Percentiles rank a stretch among this genome's conserved stretches.
These are phyloP conservation scores for Termitomyces sp. DNA, from an alignment of 768 basidiomycete genomes.

Conservation along the genomic window DNA sequence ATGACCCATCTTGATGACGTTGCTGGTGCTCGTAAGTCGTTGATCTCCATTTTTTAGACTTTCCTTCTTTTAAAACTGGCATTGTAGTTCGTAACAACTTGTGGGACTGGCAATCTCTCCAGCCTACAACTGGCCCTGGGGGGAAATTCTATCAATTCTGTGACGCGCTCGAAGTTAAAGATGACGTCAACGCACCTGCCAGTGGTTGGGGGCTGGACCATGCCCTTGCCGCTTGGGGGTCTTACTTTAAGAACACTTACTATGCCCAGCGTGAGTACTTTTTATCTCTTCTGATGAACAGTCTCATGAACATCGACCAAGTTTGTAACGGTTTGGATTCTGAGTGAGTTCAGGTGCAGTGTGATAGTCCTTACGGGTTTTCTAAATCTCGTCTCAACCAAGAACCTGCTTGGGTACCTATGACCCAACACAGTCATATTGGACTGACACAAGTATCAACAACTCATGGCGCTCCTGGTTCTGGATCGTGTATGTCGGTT, in stretches of 20 bases:
- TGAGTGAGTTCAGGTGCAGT: constrained; percentile 35
- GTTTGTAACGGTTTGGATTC: constrained; percentile 45
- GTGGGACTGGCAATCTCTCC: constrained; percentile 65
- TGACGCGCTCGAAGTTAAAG: constrained; percentile 61
- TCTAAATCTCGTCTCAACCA: constrained; percentile 10
- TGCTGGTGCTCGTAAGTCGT: constrained; percentile 44
- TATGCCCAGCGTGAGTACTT: constrained; percentile 35
- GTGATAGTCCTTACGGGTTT: background rate
- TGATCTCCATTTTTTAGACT: background rate
- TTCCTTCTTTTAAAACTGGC: constrained; percentile 7
- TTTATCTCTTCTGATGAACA: background rate
- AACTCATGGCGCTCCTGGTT: constrained; percentile 59
- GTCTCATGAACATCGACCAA: constrained; percentile 16
- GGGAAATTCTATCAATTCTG: constrained; percentile 56
- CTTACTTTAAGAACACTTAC: constrained; percentile 50
- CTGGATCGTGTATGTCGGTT: constrained; percentile 57
- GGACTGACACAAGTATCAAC: constrained; percentile 50
- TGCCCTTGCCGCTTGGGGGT: constrained; percentile 56
- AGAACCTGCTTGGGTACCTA: constrained; percentile 38
- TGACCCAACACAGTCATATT: constrained; percentile 33
- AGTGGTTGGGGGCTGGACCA: constrained; percentile 59
- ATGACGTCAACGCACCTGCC: constrained; percentile 43
- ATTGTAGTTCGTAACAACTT: constrained; percentile 51
- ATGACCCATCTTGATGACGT: constrained; percentile 64
- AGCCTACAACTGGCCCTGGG: constrained; percentile 41